Evolutionary conservation across 352 stramenopile species (phyloP).

Genomic region (Phytophthora sansomeana): DNA sequence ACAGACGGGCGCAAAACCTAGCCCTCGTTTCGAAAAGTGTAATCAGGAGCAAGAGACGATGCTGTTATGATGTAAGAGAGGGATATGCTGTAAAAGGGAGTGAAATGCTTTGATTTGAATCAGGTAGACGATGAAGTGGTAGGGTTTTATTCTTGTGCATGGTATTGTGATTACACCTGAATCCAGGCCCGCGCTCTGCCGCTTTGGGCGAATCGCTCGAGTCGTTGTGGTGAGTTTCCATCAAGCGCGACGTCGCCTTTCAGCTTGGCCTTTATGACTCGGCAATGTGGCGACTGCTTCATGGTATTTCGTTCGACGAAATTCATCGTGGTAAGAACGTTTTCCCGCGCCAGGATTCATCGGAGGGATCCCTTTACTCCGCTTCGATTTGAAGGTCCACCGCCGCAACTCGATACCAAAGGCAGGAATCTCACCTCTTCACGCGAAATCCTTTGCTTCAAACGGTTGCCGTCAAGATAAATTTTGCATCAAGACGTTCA

Average conservation of each 20-base stretch:
- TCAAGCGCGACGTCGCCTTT: background rate
- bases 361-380: slow-evolving; percentile 25
- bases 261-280: background rate
- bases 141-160: background rate
- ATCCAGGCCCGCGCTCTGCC: background rate
- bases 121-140: background rate
- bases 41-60: background rate
- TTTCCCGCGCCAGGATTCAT: slow-evolving; percentile 22
- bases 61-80: background rate
- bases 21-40: background rate
- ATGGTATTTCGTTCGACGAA: slow-evolving; percentile 1
- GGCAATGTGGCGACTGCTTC: slow-evolving; percentile 27
- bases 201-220: too few species aligned
- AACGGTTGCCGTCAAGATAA: too few species aligned
- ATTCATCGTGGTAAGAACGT: slow-evolving; percentile 17
- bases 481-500: too few species aligned
- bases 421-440: too few species aligned
- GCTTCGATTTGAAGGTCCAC: slow-evolving; percentile 22
- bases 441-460: too few species aligned
- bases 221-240: background rate
- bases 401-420: background rate
- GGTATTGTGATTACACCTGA: background rate
- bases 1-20: background rate
- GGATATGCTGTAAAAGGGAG: background rate
- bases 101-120: background rate